Evolutionary conservation across 768 basidiomycete genomes (phyloP), one percentile per base, ranked within the genome.

Genomic region (Tubosaeta sp.): DNA sequence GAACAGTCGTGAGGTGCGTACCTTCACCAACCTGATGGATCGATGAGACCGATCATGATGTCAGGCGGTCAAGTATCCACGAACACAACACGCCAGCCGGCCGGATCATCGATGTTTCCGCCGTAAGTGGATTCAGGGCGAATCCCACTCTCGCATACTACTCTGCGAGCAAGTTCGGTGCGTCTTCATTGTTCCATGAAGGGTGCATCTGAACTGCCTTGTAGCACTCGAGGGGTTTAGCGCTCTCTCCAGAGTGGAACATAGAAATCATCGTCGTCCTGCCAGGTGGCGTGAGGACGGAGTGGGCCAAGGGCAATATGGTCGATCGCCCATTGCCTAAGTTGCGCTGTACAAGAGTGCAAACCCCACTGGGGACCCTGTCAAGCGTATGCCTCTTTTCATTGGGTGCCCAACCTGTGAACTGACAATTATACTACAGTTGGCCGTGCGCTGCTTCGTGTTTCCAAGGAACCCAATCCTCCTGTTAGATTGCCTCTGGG

Each of bases 11-110:
- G 64, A 64, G 56, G 70, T 62, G 9, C n/a, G 53, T 38, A 6
- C 27, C 9, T 9, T 12, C 3, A n/a, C 4, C 3, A 4, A 7
- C 27, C 29, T 29, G 9, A 29, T 29, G 2, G 9, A 29, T 29
- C 29, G 6, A 29, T 29, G 4, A 33, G 25, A 0, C 48, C 57
- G 29, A 48, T 39, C 7, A 13, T 37, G 17, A 11, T 33, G 2
- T 4, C n/a, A 63, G 62, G 62, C 62, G 0, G 62, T 72, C 13
- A 57, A 53, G 37, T 65, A 62, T 72, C 55, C 62, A 65, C 5
- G 65, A 65, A 16, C 56, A 59, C 46, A 66, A 68, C 17, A 47
- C 29, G 5, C 29, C 29, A 2, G 29, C 29, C 1, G 29, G 29
- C 2, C 29, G 29, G 5, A 29, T 29, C 29, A 29, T 29, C 29